Base-by-base conservation (phyloP, 495 filamentous ascomycete species). In the Penicillium robsamsonii region DNA sequence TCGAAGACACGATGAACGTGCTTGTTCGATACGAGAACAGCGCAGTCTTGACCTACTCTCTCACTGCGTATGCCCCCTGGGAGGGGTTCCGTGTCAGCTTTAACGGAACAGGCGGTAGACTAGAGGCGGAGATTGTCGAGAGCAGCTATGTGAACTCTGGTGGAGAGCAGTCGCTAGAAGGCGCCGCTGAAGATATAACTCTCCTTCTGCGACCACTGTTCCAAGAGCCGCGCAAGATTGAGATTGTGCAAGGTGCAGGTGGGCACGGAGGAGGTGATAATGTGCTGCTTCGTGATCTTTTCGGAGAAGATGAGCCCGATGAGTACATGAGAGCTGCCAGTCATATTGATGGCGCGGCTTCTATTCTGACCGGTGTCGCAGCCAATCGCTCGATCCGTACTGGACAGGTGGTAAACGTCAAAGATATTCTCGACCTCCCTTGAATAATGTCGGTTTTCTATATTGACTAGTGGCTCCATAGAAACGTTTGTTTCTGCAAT, bases 1-100 rank as follows among this genome's bases (percentile, higher is more conserved):
- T 83, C 56, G 81, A 85, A 63, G 81, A 84, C 56, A 84, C 79
- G 5, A 82, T 84, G 81, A 80, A 77, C 37, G 64, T 84, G 49
- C 68, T 84, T 53, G 79, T 85, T 49, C 69, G 76, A 61, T 85
- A 85, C 57, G 59, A 61, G 17, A 63, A 63, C 2, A 61, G 64
- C 6, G 66, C 70, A 4, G 64, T 73, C 13, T 40, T 73, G 58
- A 71, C 68, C 10, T 73, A 71, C 41, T 65, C 58, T 17, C 57
- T 70, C 3, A 65, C 64, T 2, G 66, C 70, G 6, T 72, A 72
- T 47, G 67, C 66, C 2, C 70, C 70, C 0, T 70, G 70, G 70
- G 70, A 72, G 8, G 70, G 70, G 4, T 69, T 73, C 52, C 57
- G 70, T 20, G 66, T 70, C 2, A 62, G 61, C 44, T 71, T 70